A percentile compares a stretch with the other conserved stretches of the same genome.
Evolutionary conservation across 2,329 filamentous ascomycete species (phyloP).

Genomic region (Ophiostoma novo-ulmi): DNA sequence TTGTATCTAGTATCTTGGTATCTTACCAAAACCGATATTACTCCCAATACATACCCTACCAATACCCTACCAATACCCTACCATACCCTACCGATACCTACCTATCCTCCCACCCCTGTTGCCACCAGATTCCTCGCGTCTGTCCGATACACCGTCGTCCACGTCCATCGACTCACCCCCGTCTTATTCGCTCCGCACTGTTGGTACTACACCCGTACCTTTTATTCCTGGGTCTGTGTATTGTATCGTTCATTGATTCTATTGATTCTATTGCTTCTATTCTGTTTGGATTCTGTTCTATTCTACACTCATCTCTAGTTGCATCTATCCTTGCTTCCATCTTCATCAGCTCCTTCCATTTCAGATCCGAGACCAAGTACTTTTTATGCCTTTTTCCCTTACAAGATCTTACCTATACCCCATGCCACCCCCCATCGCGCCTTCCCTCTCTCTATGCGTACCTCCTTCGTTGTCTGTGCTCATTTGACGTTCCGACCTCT

Average conservation of each 20-base stretch:
- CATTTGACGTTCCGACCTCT: not conserved
- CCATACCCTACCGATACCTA: not conserved
- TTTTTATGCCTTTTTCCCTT: not conserved
- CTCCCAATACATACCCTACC: not conserved
- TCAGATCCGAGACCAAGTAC: not conserved
- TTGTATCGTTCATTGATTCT: not conserved
- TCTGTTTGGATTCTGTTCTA: no score
- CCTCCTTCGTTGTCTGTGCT: not conserved
- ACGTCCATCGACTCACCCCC: not conserved
- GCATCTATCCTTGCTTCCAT: not conserved
- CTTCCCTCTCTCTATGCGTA: not conserved
- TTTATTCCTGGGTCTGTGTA: not conserved
- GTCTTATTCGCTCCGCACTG: constrained; percentile 13
- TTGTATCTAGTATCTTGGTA: no score
- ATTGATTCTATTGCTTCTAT: no score
- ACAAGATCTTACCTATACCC: not conserved
- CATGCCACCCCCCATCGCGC: not conserved
- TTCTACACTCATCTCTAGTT: no score
- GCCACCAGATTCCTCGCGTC: constrained; percentile 5
- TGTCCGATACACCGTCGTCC: not conserved
- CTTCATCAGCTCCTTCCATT: not conserved
- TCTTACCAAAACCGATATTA: not conserved
- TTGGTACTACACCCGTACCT: constrained; percentile 16
- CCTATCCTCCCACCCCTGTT: not conserved
- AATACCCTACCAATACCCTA: not conserved